Percentiles rank a stretch among this genome's conserved stretches.
Conservation (phyloP, 306 rosid species). For the Inga leiocalycina region DNA sequence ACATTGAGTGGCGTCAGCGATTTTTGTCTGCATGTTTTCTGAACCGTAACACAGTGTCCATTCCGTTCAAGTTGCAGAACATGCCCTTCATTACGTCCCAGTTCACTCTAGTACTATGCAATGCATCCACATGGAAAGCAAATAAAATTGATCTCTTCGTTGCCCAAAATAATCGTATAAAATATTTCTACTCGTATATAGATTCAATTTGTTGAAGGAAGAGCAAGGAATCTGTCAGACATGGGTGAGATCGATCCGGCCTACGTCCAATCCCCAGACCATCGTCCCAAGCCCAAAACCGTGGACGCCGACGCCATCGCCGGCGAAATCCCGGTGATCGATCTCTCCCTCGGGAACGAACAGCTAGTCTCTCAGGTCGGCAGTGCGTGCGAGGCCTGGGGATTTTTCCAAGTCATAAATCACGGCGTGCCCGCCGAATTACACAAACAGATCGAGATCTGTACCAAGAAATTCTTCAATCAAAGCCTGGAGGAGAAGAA, state of each 20-base stretch:
- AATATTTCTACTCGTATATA: background rate
- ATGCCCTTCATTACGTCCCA: too few relatives aligned
- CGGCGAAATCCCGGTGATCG: conserved; percentile 8
- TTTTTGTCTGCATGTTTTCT: too few relatives aligned
- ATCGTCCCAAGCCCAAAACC: conserved; percentile 49
- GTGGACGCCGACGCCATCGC: conserved; percentile 13
- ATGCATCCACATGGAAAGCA: too few relatives aligned
- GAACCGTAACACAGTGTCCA: too few relatives aligned
- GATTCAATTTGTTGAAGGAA: background rate
- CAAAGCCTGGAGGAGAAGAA: conserved; percentile 40
- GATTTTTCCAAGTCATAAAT: conserved; percentile 78
- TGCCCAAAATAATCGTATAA: too few relatives aligned
- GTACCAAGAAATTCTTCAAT: conserved; percentile 55
- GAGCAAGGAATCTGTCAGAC: background rate
- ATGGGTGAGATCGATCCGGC: conserved; percentile 55
- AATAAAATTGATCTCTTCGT: too few relatives aligned
- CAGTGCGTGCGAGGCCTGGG: conserved; percentile 72
- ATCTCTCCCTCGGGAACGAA: conserved; percentile 25
- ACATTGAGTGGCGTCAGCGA: too few relatives aligned
- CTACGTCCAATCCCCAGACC: conserved; percentile 65
- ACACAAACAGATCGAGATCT: conserved; percentile 35
- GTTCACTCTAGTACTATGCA: too few relatives aligned
- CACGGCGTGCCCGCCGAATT: conserved; percentile 67
- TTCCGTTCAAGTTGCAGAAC: too few relatives aligned
- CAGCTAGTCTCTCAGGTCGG: conserved; percentile 50